These are phyloP conservation scores for Cryptococcus neoformans DNA, from an alignment of 1,284 basidiomycete species.

Conservation along the genomic window DNA sequence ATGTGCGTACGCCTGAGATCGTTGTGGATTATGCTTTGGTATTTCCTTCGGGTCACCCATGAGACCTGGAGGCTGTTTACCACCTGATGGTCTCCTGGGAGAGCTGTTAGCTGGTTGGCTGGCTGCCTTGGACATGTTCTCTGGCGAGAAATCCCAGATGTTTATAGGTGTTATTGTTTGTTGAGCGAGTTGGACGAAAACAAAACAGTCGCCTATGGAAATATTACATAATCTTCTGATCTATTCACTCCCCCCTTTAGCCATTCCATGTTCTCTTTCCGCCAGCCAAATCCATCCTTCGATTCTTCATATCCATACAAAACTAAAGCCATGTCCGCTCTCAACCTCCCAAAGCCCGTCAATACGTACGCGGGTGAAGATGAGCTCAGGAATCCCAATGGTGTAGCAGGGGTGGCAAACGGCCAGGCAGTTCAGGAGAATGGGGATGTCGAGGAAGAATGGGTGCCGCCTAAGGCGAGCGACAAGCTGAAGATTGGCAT, in stretches of 20 bases:
- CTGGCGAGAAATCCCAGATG: neutral
- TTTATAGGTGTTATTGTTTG: neutral
- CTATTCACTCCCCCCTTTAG: neutral
- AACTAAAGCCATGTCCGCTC: slow-evolving; percentile 9
- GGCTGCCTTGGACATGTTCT: slow-evolving; percentile 2
- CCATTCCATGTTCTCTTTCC: neutral
- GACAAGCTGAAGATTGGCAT: slow-evolving; percentile 72
- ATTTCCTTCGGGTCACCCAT: slow-evolving; percentile 7
- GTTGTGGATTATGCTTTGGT: slow-evolving; percentile 3
- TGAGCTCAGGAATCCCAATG: slow-evolving; percentile 30
- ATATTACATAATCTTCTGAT: neutral
- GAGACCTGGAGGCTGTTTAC: slow-evolving; percentile 11
- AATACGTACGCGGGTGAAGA: slow-evolving; percentile 46
- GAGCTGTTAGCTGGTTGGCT: neutral
- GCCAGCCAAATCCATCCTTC: too few relatives aligned
- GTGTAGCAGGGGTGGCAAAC: slow-evolving; percentile 8
- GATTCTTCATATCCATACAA: too few relatives aligned
- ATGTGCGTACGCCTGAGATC: slow-evolving; percentile 9
- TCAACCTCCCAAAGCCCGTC: slow-evolving; percentile 48
- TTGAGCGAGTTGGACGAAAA: neutral
- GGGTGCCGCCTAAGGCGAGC: slow-evolving; percentile 49
- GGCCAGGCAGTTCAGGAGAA: slow-evolving; percentile 18
- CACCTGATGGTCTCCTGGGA: slow-evolving; percentile 8
- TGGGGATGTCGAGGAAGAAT: slow-evolving; percentile 21
- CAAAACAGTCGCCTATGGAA: neutral